Base-by-base conservation (phyloP, 1,284 basidiomycete genomes). In the Singerocomus inundabilis region DNA sequence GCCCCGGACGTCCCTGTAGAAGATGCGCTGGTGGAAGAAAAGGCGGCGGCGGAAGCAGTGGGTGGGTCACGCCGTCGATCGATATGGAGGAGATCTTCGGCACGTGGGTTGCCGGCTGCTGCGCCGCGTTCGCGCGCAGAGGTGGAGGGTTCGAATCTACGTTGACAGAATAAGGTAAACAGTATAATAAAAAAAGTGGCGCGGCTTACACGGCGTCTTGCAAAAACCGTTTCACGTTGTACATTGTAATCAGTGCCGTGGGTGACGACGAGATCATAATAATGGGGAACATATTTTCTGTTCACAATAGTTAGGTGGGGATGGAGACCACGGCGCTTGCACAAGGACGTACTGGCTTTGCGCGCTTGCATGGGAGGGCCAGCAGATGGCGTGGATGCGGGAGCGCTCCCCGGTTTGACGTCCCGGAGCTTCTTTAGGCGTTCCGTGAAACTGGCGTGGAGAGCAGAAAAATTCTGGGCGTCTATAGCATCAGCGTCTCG, bases 211-310 rank as follows among this genome's bases (percentile, higher is more conserved):
- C 73, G 2, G 93, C 84, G 62, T 98, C 91, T 71, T 98, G 92
- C 15, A 99, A 72, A 69, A 98, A 96, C 39, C 81, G 81, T 67
- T 92, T 92, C 53, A 98, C 93, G 68, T 99, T 99, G 80, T 95
- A 88, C 93, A 99, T 97, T 5, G 93, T 98, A 63, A 99, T 85
- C 47, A 99, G 81, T 8, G 94, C 86, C 0, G 95, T 98, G 0
- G 94, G 94, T 1, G 92, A 94, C 0, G 93, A 97, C 0, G 94
- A 96, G 33, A 99, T 93, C 71, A 98, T 87, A 67, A 98, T 95
- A 64, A 99, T 98, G 0, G 95, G 95, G 68, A 88, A 85, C 63
- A 80, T 81, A 57, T 82, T 82, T 49, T 79, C 82, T 84, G 45
- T 44, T 15, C 5, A 11, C 24, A 1, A 16, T 16, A 5, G 16